Base-by-base conservation (phyloP, 2,329 filamentous ascomycete species). In the Elsinoe batatas region DNA sequence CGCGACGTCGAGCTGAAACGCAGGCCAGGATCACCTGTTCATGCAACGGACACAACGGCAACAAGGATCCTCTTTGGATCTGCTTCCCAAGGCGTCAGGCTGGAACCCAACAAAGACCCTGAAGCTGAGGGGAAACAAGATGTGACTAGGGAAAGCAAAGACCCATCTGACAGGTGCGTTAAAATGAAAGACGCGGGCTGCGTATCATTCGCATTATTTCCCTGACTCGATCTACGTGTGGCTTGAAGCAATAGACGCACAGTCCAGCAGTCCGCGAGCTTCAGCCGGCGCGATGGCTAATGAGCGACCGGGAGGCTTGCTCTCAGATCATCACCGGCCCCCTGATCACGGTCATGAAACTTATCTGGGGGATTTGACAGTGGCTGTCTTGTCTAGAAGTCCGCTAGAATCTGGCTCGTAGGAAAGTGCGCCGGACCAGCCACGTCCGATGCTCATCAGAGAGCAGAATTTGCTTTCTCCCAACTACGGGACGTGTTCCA, bases 261-360 rank as follows among this genome's bases (percentile, higher is more conserved):
- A 46, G 53, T 55, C 30, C 53, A 55, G 53, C 32, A 44, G 53
- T 55, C 37, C 35, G 40, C 53, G 51, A 54, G 22, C 51, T 54
- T 54, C 51, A 42, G 51, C 51, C 36, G 36, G 22, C 33, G 36
- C 22, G 26, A 15, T 40, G 26, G 40, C 3, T 35, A 55, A 50
- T 12, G 8, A 30, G 20, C 35, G 13, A 12, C 11, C 26, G 33
- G 32, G 37, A 40, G 51, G 22, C 26, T 33, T 42, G 37, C 35
- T n/a, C 49, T 38, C 49, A 20, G 51, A 54, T 54, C 51, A 20
- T 38, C 38, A 42, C 51, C 15, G 20, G 38, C 36, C 37, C 36
- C 35, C 20, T 22, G 22, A 42, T 11, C 40, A 30, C 40, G 32
- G 30, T 17, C n/a, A 13, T 55, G 53, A 55, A 55, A 55, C 53